These are phyloP conservation scores for Amanita thiersii DNA, from an alignment of 768 basidiomycete genomes.

Conservation along the genomic window DNA sequence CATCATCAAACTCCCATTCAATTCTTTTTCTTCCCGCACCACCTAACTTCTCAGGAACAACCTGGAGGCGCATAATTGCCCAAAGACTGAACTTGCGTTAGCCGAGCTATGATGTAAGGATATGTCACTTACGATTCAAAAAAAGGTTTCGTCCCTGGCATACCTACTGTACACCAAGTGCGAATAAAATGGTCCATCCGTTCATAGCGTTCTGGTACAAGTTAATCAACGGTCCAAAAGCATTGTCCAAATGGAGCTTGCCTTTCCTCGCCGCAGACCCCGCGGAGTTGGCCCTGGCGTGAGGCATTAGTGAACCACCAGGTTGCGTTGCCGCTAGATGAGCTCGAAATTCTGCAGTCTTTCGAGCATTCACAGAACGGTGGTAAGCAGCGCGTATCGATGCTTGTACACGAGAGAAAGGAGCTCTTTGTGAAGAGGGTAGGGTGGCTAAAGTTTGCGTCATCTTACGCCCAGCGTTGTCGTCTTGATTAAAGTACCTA, in stretches of 20 bases:
- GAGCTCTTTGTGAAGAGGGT: slow-evolving; percentile 77
- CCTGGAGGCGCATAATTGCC: slow-evolving; percentile 76
- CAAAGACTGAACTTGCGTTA: slow-evolving; percentile 38
- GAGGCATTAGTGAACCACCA: slow-evolving; percentile 72
- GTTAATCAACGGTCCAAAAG: slow-evolving; percentile 4
- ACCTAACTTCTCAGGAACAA: slow-evolving; percentile 70
- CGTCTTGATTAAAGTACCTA: slow-evolving; percentile 84
- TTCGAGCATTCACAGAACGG: slow-evolving; percentile 65
- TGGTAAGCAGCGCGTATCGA: slow-evolving; percentile 83
- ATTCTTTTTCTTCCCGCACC: slow-evolving; percentile 69
- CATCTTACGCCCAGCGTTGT: slow-evolving; percentile 71
- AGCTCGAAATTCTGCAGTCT: slow-evolving; percentile 80
- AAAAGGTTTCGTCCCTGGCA: slow-evolving; percentile 88
- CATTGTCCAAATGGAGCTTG: slow-evolving; percentile 13
- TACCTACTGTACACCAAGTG: slow-evolving; percentile 79
- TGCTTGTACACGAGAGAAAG: slow-evolving; percentile 80
- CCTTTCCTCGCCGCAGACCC: slow-evolving; percentile 64
- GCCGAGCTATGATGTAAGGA: slow-evolving; percentile 5
- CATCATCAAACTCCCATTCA: slow-evolving; percentile 91
- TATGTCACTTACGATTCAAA: slow-evolving; percentile 46
- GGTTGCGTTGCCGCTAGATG: slow-evolving; percentile 72
- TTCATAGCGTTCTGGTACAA: slow-evolving; percentile 54
- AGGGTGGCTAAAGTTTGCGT: slow-evolving; percentile 75
- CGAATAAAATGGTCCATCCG: slow-evolving; percentile 67
- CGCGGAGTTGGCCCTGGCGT: slow-evolving; percentile 58